These are phyloP conservation scores for Dendryphion nanum DNA, from an alignment of 2,329 filamentous ascomycete genomes.

Conservation along the genomic window DNA sequence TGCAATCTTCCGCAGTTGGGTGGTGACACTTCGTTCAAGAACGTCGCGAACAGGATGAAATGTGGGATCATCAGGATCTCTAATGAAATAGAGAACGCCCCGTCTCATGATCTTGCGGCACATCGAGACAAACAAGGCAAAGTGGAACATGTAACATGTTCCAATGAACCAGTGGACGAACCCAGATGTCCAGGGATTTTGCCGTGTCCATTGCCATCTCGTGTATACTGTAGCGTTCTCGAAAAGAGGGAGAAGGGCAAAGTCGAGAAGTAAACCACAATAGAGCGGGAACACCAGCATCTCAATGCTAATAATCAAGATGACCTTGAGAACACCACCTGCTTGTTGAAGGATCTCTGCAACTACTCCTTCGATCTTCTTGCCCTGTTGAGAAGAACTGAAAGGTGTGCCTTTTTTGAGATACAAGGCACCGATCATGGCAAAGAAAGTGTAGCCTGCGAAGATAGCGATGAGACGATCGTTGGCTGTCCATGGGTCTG, in stretches of 20 bases:
- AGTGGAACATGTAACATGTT: constrained; percentile 99
- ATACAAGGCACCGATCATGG: constrained; percentile 73
- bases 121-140: constrained; percentile 97
- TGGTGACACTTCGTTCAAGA: constrained; percentile 85
- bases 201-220: constrained; percentile 72
- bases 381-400: constrained; percentile 54
- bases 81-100: constrained; percentile 95
- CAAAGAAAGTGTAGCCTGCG: constrained; percentile 77
- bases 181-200: constrained; percentile 82
- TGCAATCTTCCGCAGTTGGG: constrained; percentile 91
- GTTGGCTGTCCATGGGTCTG: constrained; percentile 47
- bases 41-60: constrained; percentile 98
- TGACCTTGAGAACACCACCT: constrained; percentile 95
- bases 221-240: constrained; percentile 74
- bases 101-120: constrained; percentile 96
- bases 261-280: constrained; percentile 85
- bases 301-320: constrained; percentile 97
- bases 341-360: constrained; percentile 87
- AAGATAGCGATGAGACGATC: constrained; percentile 72
- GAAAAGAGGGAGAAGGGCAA: constrained; percentile 86
- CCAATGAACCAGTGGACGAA: constrained; percentile 99
- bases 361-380: constrained; percentile 68
- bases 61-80: constrained; percentile 95
- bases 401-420: constrained; percentile 71
- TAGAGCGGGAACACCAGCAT: constrained; percentile 98